These are phyloP conservation scores for Trichoderma koningiopsis DNA, from an alignment of 2,329 filamentous ascomycete genomes.

Conservation along the genomic window DNA sequence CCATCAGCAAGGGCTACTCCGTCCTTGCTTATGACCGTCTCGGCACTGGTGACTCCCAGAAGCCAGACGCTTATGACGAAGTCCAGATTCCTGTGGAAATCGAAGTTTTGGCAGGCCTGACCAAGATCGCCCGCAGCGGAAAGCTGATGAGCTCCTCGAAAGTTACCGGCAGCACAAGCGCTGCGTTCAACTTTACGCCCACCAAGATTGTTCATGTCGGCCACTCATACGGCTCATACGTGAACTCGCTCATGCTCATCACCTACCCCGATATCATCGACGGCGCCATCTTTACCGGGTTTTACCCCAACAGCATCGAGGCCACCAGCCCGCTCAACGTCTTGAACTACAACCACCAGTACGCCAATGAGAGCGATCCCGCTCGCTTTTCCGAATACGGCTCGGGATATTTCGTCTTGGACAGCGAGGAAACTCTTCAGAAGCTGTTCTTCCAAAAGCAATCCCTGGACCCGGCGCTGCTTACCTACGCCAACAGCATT, in stretches of 20 bases:
- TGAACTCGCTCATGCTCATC: not conserved
- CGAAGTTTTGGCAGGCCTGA: not conserved
- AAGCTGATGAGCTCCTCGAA: not conserved
- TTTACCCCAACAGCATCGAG: not conserved
- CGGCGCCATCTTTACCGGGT: constrained; percentile 4
- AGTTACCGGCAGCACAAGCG: too few species aligned
- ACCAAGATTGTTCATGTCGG: too few species aligned
- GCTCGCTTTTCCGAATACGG: not conserved
- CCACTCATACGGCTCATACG: too few species aligned
- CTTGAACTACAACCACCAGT: constrained; percentile 10
- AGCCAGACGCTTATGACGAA: constrained; percentile 60
- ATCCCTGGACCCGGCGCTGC: constrained; percentile 1
- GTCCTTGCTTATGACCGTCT: constrained; percentile 64
- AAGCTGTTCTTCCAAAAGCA: constrained; percentile 4
- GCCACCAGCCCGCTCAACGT: not conserved
- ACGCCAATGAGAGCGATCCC: not conserved
- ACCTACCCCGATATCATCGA: constrained; percentile 1
- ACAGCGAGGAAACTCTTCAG: not conserved
- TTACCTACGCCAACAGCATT: not conserved
- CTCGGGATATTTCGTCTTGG: constrained; percentile 2
- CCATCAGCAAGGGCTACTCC: constrained; percentile 59
- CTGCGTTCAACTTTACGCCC: too few species aligned
- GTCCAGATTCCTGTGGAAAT: constrained; percentile 59
- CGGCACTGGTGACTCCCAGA: constrained; percentile 60
- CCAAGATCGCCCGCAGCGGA: constrained; percentile 3